Evolutionary conservation across 192 early-diverging fungal genomes (phyloP).

Genomic region (Chytriomyces sp.): DNA sequence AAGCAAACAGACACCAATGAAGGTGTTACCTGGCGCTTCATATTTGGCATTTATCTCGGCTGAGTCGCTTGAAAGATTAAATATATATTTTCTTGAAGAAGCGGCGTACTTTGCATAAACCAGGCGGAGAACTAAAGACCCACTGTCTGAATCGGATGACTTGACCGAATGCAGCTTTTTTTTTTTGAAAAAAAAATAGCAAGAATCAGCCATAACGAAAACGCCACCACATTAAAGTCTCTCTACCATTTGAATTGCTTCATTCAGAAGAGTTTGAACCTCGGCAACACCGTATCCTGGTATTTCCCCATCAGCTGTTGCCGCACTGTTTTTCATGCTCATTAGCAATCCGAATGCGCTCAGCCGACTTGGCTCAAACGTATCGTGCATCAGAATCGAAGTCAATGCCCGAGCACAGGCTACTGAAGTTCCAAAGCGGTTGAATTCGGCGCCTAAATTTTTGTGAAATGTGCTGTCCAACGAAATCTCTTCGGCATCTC

Average conservation of each 20-base stretch:
- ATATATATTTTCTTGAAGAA: background rate
- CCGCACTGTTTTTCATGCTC: slow-evolving; percentile 60
- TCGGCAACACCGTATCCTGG: slow-evolving; percentile 58
- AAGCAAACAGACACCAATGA: background rate
- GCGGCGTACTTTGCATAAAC: slow-evolving; percentile 80
- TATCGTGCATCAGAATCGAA: slow-evolving; percentile 41
- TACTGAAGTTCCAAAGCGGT: background rate
- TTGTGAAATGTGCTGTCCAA: slow-evolving; percentile 38
- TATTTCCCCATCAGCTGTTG: slow-evolving; percentile 35
- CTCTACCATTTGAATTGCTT: slow-evolving; percentile 65
- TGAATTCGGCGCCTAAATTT: slow-evolving; percentile 6
- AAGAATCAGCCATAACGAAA: slow-evolving; percentile 36
- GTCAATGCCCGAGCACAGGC: slow-evolving; percentile 27
- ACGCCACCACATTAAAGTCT: slow-evolving; percentile 37
- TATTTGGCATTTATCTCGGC: background rate
- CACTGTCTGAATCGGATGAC: slow-evolving; percentile 82
- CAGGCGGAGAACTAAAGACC: slow-evolving; percentile 77
- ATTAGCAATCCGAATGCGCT: slow-evolving; percentile 75
- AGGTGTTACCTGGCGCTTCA: background rate
- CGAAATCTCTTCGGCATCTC: slow-evolving; percentile 39
- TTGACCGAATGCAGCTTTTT: slow-evolving; percentile 20
- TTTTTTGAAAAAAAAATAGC: slow-evolving; percentile 37
- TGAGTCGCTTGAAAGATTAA: slow-evolving; percentile 8
- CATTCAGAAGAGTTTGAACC: slow-evolving; percentile 60
- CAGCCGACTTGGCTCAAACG: slow-evolving; percentile 77